A percentile compares a stretch with the other conserved stretches of the same genome.
Conservation (phyloP, 2,329 filamentous ascomycete species). For the Ophiostoma piceae region DNA sequence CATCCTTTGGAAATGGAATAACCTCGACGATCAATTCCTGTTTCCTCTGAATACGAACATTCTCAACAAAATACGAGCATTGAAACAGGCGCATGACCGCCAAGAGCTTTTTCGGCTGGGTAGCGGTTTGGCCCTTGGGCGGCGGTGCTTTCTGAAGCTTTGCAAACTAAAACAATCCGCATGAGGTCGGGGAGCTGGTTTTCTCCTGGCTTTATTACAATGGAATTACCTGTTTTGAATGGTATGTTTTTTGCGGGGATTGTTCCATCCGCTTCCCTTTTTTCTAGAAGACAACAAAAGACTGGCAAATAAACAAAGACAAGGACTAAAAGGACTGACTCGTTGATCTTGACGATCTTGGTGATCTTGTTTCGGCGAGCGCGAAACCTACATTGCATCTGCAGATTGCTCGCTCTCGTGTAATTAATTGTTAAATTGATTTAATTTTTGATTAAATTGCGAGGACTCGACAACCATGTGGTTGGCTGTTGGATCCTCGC, state of each 20-base stretch:
- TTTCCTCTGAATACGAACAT: background rate
- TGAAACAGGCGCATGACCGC: background rate
- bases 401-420: too few species aligned
- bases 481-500: background rate
- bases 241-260: background rate
- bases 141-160: background rate
- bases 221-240: background rate
- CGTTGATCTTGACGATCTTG: background rate
- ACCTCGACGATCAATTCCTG: background rate
- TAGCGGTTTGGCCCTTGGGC: background rate
- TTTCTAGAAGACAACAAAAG: too few species aligned
- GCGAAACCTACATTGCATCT: background rate
- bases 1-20: background rate
- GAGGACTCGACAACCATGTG: background rate
- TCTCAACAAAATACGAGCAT: slow-evolving; percentile 2
- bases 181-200: background rate
- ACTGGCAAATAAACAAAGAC: too few species aligned
- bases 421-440: too few species aligned
- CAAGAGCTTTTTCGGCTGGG: background rate
- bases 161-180: background rate
- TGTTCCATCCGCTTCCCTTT: too few species aligned
- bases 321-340: background rate
- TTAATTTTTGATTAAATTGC: too few species aligned
- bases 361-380: background rate
- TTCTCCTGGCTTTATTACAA: background rate